Evolutionary conservation across 371 early-diverging fungal genomes (phyloP), one percentile per base, ranked within the genome.

Genomic region (Funneliformis caledonium): DNA sequence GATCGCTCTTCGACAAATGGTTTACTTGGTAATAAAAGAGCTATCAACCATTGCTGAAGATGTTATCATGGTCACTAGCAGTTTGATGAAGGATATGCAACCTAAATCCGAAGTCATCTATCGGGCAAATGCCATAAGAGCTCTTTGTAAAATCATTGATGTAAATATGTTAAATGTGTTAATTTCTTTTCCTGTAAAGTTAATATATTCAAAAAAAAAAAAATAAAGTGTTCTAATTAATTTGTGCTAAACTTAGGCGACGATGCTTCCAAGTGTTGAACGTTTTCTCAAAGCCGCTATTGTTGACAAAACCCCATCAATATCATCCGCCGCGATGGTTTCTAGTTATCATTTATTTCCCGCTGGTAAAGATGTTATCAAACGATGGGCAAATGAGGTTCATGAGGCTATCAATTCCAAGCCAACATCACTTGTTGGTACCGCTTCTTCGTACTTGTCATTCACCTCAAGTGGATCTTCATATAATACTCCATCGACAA

Each of bases 11-110:
- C 94, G 99, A 76, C 98, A 98, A 89, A 95, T 97, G 92, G 94
- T 98, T 81, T 98, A 98, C 84, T 88, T 98, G 70, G 94, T 95
- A 68, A 98, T 99, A 87, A 98, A 98, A 86, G 98, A 98, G 86
- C 91, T 99, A 19, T 92, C 97, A 60, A 91, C 89, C 26, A 91
- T 94, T 77, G 96, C 98, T 72, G 96, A 98, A 85, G 96, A 98
- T 89, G 97, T 97, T 47, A 96, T 98, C 83, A 97, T 98, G 96
- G 97, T 97, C 74, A 99, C 97, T 16, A 94, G 95, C 82, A 94
- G 95, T 79, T 86, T 99, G 81, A 97, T 96, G 87, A 96, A 97
- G 87, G 99, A 99, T 85, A 97, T 97, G 90, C 97, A 97, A 85
- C 93, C 96, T 47, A 97, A 95, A 80, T 90, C 93, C 47, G 94